Percentiles rank a stretch among this genome's conserved stretches.
Evolutionary conservation across 805 yeast species (phyloP).

Genomic region (Saccharomycopsis fibuligera): DNA sequence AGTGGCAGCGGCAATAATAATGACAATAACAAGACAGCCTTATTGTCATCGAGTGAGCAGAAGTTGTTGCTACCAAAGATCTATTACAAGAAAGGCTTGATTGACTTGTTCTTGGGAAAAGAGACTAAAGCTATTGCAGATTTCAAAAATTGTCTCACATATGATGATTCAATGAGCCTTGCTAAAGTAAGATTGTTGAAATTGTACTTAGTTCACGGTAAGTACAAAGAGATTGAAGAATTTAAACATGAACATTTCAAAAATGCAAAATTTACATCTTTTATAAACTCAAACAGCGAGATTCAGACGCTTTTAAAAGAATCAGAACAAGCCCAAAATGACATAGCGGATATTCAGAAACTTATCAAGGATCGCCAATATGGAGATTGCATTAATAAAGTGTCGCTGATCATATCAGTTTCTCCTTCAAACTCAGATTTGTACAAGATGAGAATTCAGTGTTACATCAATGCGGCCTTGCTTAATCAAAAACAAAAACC

Average conservation of each 20-base stretch:
- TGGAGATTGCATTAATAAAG: slow-evolving; percentile 14
- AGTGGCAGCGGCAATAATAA: slow-evolving; percentile 6
- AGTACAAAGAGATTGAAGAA: slow-evolving; percentile 32
- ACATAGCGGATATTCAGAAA: slow-evolving; percentile 3
- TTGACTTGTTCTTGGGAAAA: slow-evolving; percentile 51
- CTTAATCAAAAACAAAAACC: slow-evolving; percentile 10
- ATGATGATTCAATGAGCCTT: slow-evolving; percentile 30
- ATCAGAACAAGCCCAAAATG: slow-evolving; percentile 11
- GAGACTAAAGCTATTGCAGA: slow-evolving; percentile 47
- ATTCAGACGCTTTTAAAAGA: slow-evolving; percentile 22
- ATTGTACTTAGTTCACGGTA: slow-evolving; percentile 47
- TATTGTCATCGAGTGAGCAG: slow-evolving; percentile 3
- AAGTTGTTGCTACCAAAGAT: slow-evolving; percentile 35
- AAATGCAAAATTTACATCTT: background rate
- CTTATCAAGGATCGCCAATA: slow-evolving; percentile 2
- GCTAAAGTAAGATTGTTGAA: slow-evolving; percentile 47
- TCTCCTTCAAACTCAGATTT: slow-evolving; percentile 13
- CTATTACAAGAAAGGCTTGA: slow-evolving; percentile 53
- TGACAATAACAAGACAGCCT: slow-evolving; percentile 4
- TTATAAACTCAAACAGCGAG: slow-evolving; percentile 14
- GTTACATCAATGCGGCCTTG: slow-evolving; percentile 15
- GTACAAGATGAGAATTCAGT: slow-evolving; percentile 14
- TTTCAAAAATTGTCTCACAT: slow-evolving; percentile 40
- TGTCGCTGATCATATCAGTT: slow-evolving; percentile 10
- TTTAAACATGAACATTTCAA: background rate